Percentiles rank a stretch among this genome's conserved stretches.
Evolutionary conservation across 805 yeast genomes (phyloP).

Genomic region (Cyberlindnera subsufficiens): DNA sequence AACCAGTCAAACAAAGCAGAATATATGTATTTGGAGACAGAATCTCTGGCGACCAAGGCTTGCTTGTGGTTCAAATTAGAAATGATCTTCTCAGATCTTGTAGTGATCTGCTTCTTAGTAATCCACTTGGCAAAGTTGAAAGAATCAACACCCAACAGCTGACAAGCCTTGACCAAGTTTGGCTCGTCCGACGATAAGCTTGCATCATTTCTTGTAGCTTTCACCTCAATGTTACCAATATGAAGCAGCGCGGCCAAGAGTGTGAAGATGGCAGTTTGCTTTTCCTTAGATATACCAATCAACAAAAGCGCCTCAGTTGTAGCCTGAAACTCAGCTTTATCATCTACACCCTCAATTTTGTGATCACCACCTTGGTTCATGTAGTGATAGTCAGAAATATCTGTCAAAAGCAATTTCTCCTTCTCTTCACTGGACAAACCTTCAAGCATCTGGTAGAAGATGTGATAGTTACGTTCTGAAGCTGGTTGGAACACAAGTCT

Average conservation of each 20-base stretch:
- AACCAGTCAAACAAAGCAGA: conserved; percentile 94
- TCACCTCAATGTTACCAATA: conserved; percentile 85
- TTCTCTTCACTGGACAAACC: conserved; percentile 59
- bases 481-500: conserved; percentile 90
- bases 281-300: conserved; percentile 62
- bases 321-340: conserved; percentile 65
- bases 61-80: conserved; percentile 78
- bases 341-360: conserved; percentile 72
- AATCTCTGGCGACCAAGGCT: conserved; percentile 88
- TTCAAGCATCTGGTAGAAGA: conserved; percentile 81
- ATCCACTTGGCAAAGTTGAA: conserved; percentile 80
- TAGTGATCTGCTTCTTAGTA: conserved; percentile 83
- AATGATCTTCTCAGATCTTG: conserved; percentile 88
- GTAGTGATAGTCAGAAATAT: conserved; percentile 68
- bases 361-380: conserved; percentile 85
- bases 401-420: conserved; percentile 50
- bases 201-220: conserved; percentile 81
- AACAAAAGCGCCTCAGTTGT: conserved; percentile 73
- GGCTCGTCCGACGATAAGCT: conserved; percentile 82
- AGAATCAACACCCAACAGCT: conserved; percentile 76
- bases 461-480: conserved; percentile 91
- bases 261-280: conserved; percentile 66
- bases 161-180: conserved; percentile 73
- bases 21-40: conserved; percentile 93
- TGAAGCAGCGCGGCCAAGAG: conserved; percentile 85